Evolutionary conservation across 768 basidiomycete genomes (phyloP).

Genomic region (Solioccasus polychromus): DNA sequence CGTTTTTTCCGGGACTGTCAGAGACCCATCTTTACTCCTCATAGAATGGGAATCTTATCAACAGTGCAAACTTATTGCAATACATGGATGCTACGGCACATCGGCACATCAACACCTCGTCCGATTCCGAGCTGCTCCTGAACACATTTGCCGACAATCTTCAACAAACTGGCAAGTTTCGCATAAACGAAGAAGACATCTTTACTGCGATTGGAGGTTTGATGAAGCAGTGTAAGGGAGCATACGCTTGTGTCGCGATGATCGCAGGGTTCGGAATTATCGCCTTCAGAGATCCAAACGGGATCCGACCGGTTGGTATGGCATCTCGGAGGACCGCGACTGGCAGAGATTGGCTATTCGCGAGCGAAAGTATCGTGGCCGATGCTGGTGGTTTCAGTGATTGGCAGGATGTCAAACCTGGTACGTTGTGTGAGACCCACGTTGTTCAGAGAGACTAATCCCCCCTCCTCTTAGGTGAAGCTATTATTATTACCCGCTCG

Average conservation of each 20-base stretch:
- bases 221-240: slow-evolving; percentile 86
- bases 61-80: slow-evolving; percentile 80
- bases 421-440: slow-evolving; percentile 38
- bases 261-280: slow-evolving; percentile 98
- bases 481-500: slow-evolving; percentile 88
- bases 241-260: slow-evolving; percentile 99
- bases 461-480: slow-evolving; percentile 62
- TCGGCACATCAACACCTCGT: slow-evolving; percentile 97
- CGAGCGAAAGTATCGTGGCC: slow-evolving; percentile 95
- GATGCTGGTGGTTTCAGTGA: slow-evolving; percentile 89
- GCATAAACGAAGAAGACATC: slow-evolving; percentile 99
- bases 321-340: slow-evolving; percentile 57
- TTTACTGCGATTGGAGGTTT: slow-evolving; percentile 90
- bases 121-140: slow-evolving; percentile 94
- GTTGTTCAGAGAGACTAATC: slow-evolving; percentile 2
- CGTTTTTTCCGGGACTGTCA: not conserved
- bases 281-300: slow-evolving; percentile 97
- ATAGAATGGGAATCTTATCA: slow-evolving; percentile 98
- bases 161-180: slow-evolving; percentile 97
- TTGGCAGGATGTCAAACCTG: slow-evolving; percentile 93
- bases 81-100: slow-evolving; percentile 97
- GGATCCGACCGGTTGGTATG: slow-evolving; percentile 91
- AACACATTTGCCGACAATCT: slow-evolving; percentile 98
- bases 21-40: slow-evolving; percentile 2
- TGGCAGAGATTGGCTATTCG: slow-evolving; percentile 83